These are phyloP conservation scores for Comarum palustre DNA, from an alignment of 306 rosid species.

Conservation along the genomic window DNA sequence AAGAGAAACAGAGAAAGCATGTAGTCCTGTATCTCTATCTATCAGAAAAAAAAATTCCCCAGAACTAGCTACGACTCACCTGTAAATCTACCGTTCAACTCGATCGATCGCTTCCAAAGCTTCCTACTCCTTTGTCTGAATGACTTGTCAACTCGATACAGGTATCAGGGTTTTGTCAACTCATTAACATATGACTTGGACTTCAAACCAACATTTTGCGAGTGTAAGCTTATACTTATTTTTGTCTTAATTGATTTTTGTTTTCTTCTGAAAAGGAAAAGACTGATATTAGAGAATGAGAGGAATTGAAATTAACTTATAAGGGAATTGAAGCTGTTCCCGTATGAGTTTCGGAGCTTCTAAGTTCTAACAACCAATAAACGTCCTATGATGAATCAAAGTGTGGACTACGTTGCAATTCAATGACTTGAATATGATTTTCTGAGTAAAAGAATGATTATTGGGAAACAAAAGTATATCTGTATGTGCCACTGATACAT, in stretches of 20 bases:
- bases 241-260: not conserved
- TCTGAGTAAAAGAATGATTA: not conserved
- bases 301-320: too few species aligned
- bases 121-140: not conserved
- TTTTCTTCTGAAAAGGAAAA: not conserved
- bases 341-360: not conserved
- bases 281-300: not conserved
- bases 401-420: not conserved
- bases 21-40: not conserved
- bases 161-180: not conserved
- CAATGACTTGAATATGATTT: not conserved
- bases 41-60: too few species aligned
- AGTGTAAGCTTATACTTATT: not conserved
- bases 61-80: not conserved
- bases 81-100: slow-evolving; percentile 20
- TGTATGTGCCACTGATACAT: not conserved
- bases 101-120: not conserved
- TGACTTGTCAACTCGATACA: not conserved
- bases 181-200: not conserved
- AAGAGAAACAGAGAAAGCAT: not conserved
- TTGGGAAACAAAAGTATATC: not conserved
- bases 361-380: not conserved
- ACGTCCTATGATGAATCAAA: not conserved
- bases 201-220: not conserved
- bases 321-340: not conserved